Evolutionary conservation across 169 alveolate species (phyloP).

Genomic region (Plasmodium reichenowi): DNA sequence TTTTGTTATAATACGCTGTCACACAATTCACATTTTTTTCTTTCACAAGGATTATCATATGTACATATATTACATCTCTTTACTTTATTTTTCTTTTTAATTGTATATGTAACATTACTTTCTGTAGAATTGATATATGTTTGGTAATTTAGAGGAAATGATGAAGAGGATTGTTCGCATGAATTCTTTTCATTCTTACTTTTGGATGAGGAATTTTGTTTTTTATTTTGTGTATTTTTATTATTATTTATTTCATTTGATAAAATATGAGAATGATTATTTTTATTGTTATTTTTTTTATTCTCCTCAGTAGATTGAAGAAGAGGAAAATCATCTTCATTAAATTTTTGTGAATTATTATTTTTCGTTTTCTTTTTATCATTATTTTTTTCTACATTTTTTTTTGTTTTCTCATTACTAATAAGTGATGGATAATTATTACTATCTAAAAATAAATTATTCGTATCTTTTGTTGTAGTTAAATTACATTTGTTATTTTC

Average conservation of each 20-base stretch:
- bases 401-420: not conserved
- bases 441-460: slow-evolving; percentile 8
- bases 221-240: slow-evolving; percentile 9
- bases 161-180: not conserved
- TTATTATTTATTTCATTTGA: not conserved
- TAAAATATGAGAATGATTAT: slow-evolving; percentile 2
- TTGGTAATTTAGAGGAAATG: not conserved
- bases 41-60: slow-evolving; percentile 54
- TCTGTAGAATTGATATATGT: slow-evolving; percentile 31
- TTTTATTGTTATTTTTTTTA: slow-evolving; percentile 18
- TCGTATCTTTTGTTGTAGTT: not conserved
- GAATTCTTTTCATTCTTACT: not conserved
- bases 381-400: slow-evolving; percentile 11
- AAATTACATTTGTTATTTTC: slow-evolving; percentile 6
- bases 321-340: slow-evolving; percentile 27
- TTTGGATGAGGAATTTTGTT: too few relatives aligned
- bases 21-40: slow-evolving; percentile 61
- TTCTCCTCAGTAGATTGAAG: slow-evolving; percentile 2
- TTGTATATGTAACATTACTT: slow-evolving; percentile 54
- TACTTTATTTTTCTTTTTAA: slow-evolving; percentile 42
- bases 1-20: slow-evolving; percentile 23
- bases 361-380: not conserved
- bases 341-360: slow-evolving; percentile 18
- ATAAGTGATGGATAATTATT: slow-evolving; percentile 10
- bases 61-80: slow-evolving; percentile 67